phyloP scores from a whole-genome alignment of 2,329 filamentous ascomycete genomes.

The Penicillium nordicum region DNA sequence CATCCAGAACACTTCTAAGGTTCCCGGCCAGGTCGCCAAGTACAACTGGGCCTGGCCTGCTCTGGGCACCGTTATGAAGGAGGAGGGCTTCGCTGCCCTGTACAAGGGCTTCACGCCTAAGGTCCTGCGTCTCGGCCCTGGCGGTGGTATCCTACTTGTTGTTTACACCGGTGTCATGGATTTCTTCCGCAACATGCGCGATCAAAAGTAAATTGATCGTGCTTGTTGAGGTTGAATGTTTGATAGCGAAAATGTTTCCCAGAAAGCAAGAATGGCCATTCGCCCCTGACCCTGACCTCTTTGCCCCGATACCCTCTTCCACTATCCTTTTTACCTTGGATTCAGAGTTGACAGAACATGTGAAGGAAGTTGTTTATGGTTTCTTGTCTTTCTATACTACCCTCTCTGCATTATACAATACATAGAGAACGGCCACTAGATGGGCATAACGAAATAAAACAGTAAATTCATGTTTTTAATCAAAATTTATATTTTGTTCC shows the following conservation, averaged over 20 bases:
- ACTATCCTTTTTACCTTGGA: not conserved
- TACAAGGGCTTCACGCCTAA: constrained; percentile 99
- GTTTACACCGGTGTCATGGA: constrained; percentile 58
- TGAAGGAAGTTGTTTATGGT: constrained; percentile 5
- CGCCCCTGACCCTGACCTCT: not conserved
- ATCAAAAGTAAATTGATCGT: constrained; percentile 27
- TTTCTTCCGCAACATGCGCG: constrained; percentile 74
- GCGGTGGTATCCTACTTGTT: constrained; percentile 57
- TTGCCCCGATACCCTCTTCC: constrained; percentile 10
- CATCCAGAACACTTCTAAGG: constrained; percentile 88
- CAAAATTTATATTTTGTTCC: not conserved
- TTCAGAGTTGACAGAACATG: not conserved
- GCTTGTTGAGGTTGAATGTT: constrained; percentile 4
- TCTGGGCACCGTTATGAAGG: constrained; percentile 78
- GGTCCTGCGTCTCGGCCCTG: constrained; percentile 73
- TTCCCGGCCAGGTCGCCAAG: constrained; percentile 78
- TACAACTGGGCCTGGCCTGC: constrained; percentile 98
- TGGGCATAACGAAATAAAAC: constrained; percentile 13
- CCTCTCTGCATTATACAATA: constrained; percentile 5
- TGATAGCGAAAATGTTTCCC: constrained; percentile 8
- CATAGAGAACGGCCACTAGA: constrained; percentile 8
- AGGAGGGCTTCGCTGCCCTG: constrained; percentile 86
- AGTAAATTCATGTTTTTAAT: not conserved
- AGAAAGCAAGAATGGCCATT: constrained; percentile 4
- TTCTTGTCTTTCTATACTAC: constrained; percentile 9